A percentile compares a stretch with the other conserved stretches of the same genome.
Conservation (phyloP, 805 yeast species). For the Suhomyces sp. region DNA sequence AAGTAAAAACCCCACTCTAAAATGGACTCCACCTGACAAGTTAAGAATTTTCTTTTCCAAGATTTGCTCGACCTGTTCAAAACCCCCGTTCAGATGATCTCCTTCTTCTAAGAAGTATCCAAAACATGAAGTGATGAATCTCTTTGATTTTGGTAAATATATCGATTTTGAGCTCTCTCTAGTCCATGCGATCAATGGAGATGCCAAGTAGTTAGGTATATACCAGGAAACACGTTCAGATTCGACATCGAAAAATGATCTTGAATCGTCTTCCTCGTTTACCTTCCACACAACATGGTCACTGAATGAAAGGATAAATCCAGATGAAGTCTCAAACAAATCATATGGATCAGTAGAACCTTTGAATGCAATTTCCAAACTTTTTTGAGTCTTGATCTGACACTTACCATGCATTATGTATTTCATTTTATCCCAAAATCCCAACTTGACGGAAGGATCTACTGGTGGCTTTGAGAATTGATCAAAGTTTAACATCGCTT, state of each 20-base stretch:
- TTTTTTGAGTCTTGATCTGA: conserved; percentile 45
- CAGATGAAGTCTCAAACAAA: conserved; percentile 65
- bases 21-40: conserved; percentile 59
- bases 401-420: conserved; percentile 73
- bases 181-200: conserved; percentile 55
- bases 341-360: conserved; percentile 81
- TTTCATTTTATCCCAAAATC: conserved; percentile 91
- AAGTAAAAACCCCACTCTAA: conserved; percentile 57
- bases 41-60: conserved; percentile 49
- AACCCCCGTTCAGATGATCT: too few relatives aligned
- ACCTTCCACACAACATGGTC: conserved; percentile 58
- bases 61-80: conserved; percentile 1
- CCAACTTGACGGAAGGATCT: conserved; percentile 81
- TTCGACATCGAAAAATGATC: conserved; percentile 60
- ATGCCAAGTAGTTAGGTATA: conserved; percentile 70
- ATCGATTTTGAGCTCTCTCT: conserved; percentile 45
- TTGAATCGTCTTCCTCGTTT: conserved; percentile 68
- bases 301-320: conserved; percentile 73
- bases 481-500: conserved; percentile 73
- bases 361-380: conserved; percentile 60
- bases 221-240: conserved; percentile 66
- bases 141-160: conserved; percentile 45
- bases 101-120: conserved; percentile 45
- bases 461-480: conserved; percentile 86
- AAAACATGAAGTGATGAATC: conserved; percentile 45